phyloP scores from a whole-genome alignment of 345 rosid species.

The Acer negundo region DNA sequence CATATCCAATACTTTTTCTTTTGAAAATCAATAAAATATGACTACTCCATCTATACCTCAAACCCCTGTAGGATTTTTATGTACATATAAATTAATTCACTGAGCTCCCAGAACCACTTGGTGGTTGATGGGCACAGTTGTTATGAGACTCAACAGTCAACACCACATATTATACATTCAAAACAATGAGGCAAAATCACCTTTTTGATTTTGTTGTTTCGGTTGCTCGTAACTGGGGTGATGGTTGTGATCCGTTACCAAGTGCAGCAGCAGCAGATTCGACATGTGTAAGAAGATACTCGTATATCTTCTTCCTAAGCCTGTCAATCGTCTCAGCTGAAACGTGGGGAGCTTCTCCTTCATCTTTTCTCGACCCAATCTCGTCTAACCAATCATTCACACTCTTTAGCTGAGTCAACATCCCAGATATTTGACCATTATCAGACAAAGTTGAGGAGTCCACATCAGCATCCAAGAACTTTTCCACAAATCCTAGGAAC shows the following conservation, averaged over 20 bases:
- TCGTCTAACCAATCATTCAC: slow-evolving; percentile 93
- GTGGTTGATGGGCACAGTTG: slow-evolving; percentile 13
- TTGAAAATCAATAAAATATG: slow-evolving; percentile 1
- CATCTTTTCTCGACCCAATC: slow-evolving; percentile 62
- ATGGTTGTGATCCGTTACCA: slow-evolving; percentile 62
- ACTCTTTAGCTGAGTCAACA: slow-evolving; percentile 90
- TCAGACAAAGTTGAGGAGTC: slow-evolving; percentile 60
- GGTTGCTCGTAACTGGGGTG: slow-evolving; percentile 33
- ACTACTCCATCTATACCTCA: slow-evolving; percentile 23
- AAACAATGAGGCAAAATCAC: slow-evolving; percentile 25
- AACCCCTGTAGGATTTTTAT: slow-evolving; percentile 26
- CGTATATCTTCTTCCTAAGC: slow-evolving; percentile 86
- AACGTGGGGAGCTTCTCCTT: slow-evolving; percentile 47
- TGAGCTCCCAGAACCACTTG: slow-evolving; percentile 15
- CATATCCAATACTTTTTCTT: slow-evolving; percentile 23
- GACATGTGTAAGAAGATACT: slow-evolving; percentile 85
- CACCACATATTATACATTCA: slow-evolving; percentile 8
- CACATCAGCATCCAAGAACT: slow-evolving; percentile 79
- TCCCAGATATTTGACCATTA: slow-evolving; percentile 87
- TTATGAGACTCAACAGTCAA: neutral
- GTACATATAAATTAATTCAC: slow-evolving; percentile 24
- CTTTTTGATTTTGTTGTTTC: slow-evolving; percentile 59
- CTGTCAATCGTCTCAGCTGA: slow-evolving; percentile 65
- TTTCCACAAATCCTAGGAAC: slow-evolving; percentile 91
- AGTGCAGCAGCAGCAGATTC: slow-evolving; percentile 96